A percentile compares a stretch with the other conserved stretches of the same genome.
phyloP scores from a whole-genome alignment of 75 land plant genomes.

The Cunninghamia lanceolata region DNA sequence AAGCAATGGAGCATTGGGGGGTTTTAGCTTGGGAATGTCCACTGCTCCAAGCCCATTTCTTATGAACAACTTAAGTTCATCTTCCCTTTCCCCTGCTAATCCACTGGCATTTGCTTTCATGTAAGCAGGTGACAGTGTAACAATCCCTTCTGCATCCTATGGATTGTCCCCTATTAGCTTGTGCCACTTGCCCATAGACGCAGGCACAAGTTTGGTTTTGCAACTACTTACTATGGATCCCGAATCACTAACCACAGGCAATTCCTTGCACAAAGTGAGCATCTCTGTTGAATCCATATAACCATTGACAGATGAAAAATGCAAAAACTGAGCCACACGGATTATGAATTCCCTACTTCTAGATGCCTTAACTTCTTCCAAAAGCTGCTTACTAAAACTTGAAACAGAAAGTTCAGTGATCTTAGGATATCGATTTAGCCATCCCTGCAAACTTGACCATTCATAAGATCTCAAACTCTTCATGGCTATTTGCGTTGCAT shows the following conservation, averaged over 20 bases:
- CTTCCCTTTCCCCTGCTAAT: too few relatives aligned
- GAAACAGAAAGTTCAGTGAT: slow-evolving; percentile 11
- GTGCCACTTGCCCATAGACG: slow-evolving; percentile 38
- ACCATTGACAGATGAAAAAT: slow-evolving; percentile 14
- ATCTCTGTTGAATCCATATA: slow-evolving; percentile 3
- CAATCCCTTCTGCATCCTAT: slow-evolving; percentile 23
- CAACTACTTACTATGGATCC: slow-evolving; percentile 15
- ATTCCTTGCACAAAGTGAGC: slow-evolving; percentile 2
- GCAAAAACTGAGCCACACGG: slow-evolving; percentile 38
- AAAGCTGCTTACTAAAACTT: slow-evolving; percentile 10
- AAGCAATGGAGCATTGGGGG: too few relatives aligned
- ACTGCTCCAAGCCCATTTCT: too few relatives aligned
- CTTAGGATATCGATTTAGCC: slow-evolving; percentile 22
- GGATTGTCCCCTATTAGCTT: slow-evolving; percentile 34
- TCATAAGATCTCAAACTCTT: not conserved
- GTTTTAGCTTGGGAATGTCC: too few relatives aligned
- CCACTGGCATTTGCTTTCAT: too few relatives aligned
- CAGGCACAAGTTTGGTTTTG: slow-evolving; percentile 31
- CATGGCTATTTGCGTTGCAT: slow-evolving; percentile 18
- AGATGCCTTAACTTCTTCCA: not conserved
- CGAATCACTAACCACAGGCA: slow-evolving; percentile 35
- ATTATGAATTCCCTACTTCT: slow-evolving; percentile 14
- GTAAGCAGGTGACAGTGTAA: slow-evolving; percentile 31
- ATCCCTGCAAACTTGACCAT: not conserved
- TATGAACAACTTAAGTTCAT: too few relatives aligned